Conservation (phyloP, 73 alveolate species). For the Effrenium voratum region DNA sequence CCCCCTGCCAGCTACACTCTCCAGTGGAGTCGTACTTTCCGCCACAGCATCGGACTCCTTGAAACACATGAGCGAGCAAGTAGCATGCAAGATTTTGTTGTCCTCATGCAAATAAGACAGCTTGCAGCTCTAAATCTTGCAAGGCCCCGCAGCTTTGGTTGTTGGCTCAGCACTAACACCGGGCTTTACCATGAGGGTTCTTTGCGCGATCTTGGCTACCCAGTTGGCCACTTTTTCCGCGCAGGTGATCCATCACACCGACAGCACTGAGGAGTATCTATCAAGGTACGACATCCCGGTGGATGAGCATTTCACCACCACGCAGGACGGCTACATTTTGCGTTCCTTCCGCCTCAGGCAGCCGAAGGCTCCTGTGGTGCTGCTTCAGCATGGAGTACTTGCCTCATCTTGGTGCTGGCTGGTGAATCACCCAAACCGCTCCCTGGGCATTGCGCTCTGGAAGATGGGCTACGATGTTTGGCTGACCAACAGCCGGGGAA, state of each 20-base stretch:
- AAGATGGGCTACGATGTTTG: conserved; percentile 98
- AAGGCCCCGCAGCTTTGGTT: no score
- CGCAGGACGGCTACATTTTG: conserved; percentile 71
- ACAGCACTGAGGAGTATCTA: conserved; percentile 44
- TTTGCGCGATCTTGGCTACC: neutral
- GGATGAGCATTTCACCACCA: conserved; percentile 64
- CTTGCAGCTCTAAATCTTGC: no score
- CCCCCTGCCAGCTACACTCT: no score
- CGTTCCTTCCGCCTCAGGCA: conserved; percentile 46
- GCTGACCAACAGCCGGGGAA: conserved; percentile 98
- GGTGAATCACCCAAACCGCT: conserved; percentile 43
- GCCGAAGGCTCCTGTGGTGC: conserved; percentile 22
- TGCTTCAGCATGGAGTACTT: conserved; percentile 94
- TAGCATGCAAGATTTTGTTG: no score
- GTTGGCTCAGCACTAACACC: neutral
- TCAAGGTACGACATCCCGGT: conserved; percentile 45
- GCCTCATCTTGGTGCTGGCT: conserved; percentile 94
- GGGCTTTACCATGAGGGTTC: neutral
- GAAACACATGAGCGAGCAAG: no score
- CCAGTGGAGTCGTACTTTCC: no score
- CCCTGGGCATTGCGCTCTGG: conserved; percentile 64
- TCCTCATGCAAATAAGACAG: no score
- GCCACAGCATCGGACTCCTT: no score
- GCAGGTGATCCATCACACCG: conserved; percentile 28
- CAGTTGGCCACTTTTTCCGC: neutral